Evolutionary conservation across 1,139 yeast species (phyloP).

Genomic region (Yamadazyma diospyri): DNA sequence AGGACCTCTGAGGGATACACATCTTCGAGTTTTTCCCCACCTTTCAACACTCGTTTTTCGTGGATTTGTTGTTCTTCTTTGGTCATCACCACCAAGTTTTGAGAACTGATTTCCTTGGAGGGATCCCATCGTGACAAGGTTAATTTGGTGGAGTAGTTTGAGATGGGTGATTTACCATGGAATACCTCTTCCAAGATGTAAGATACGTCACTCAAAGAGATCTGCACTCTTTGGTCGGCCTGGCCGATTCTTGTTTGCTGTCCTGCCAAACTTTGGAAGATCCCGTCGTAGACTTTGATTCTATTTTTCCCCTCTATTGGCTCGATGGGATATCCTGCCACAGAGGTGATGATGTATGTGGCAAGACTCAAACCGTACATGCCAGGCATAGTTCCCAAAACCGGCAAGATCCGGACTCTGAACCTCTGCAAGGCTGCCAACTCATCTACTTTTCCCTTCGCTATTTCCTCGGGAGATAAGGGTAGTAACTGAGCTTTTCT

Average conservation of each 20-base stretch:
- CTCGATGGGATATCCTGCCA: slow-evolving; percentile 85
- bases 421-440: slow-evolving; percentile 84
- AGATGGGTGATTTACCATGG: slow-evolving; percentile 86
- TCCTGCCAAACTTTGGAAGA: slow-evolving; percentile 79
- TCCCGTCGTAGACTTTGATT: slow-evolving; percentile 75
- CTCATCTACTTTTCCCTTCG: slow-evolving; percentile 82
- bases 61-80: slow-evolving; percentile 81
- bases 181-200: slow-evolving; percentile 90
- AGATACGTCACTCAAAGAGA: slow-evolving; percentile 68
- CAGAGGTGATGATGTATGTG: slow-evolving; percentile 71
- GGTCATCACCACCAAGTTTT: slow-evolving; percentile 82
- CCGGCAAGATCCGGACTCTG: slow-evolving; percentile 91
- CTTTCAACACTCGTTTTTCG: slow-evolving; percentile 68
- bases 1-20: slow-evolving; percentile 65
- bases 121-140: slow-evolving; percentile 86
- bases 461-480: slow-evolving; percentile 72
- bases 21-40: slow-evolving; percentile 55
- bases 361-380: slow-evolving; percentile 91
- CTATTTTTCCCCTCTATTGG: slow-evolving; percentile 92
- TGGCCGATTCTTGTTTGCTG: slow-evolving; percentile 78
- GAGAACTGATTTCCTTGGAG: slow-evolving; percentile 48
- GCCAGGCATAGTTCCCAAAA: slow-evolving; percentile 94
- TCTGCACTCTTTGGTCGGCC: slow-evolving; percentile 66
- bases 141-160: slow-evolving; percentile 78
- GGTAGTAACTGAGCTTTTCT: slow-evolving; percentile 86